A percentile compares a stretch with the other conserved stretches of the same genome.
phyloP scores from a whole-genome alignment of 2,329 filamentous ascomycete species.

The Keithomyces neogunnii region DNA sequence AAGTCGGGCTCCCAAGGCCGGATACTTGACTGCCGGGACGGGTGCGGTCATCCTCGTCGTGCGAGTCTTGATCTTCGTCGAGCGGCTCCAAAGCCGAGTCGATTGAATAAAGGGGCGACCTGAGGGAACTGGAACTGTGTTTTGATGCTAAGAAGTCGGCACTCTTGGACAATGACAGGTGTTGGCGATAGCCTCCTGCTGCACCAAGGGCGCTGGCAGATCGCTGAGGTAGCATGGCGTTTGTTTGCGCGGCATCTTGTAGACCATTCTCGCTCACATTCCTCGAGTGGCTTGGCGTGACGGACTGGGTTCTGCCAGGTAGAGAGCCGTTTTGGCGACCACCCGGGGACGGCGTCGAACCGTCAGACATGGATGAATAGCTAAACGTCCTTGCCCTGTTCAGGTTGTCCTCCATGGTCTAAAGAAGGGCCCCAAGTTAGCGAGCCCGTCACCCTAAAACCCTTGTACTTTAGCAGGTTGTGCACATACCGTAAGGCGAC shows the following conservation, averaged over 20 bases:
- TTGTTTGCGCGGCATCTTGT: constrained; percentile 17
- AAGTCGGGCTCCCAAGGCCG: constrained; percentile 36
- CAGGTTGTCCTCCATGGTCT: constrained; percentile 93
- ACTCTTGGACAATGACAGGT: constrained; percentile 34
- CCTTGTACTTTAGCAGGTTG: neutral
- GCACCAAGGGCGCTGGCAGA: constrained; percentile 57
- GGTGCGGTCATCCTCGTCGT: constrained; percentile 14
- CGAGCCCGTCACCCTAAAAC: neutral
- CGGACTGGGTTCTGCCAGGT: constrained; percentile 11
- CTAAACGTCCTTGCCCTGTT: constrained; percentile 64
- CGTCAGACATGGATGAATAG: constrained; percentile 33
- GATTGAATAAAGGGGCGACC: constrained; percentile 28
- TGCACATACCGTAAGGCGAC: constrained; percentile 66
- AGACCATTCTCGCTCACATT: constrained; percentile 24
- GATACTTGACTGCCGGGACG: constrained; percentile 25
- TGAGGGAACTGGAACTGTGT: constrained; percentile 17
- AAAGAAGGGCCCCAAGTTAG: constrained; percentile 6
- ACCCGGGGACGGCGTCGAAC: constrained; percentile 43
- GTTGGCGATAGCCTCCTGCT: constrained; percentile 49
- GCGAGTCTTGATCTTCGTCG: constrained; percentile 37
- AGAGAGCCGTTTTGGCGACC: constrained; percentile 18
- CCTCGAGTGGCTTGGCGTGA: constrained; percentile 16
- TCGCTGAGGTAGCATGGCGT: constrained; percentile 35
- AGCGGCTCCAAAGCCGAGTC: constrained; percentile 43
- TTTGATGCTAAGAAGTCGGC: constrained; percentile 30